A percentile compares a stretch with the other conserved stretches of the same genome.
Evolutionary conservation across 345 rosid species (phyloP).

Genomic region (Citrus trifoliata): DNA sequence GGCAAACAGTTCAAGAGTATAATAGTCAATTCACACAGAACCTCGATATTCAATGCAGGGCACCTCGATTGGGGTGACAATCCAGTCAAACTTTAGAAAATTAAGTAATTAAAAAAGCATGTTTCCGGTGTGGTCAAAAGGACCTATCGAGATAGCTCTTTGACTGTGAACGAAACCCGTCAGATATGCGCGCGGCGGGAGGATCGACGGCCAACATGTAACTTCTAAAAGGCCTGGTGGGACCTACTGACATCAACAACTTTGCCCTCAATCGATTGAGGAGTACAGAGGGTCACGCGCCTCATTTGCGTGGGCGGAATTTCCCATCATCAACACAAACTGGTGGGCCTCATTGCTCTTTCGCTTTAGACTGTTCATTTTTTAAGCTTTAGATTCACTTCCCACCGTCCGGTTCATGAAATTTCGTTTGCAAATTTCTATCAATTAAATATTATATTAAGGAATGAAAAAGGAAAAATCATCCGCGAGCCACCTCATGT

Average conservation of each 20-base stretch:
- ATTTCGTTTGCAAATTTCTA: no score
- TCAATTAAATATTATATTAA: no score
- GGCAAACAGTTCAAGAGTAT: conserved; percentile 8
- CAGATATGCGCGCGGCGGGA: conserved; percentile 9
- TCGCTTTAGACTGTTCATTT: neutral
- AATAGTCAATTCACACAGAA: conserved; percentile 19
- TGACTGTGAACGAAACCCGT: conserved; percentile 35
- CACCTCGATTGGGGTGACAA: conserved; percentile 67
- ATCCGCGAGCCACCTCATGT: no score
- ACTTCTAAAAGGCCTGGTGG: conserved; percentile 3
- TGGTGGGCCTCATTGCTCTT: neutral
- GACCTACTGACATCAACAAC: conserved; percentile 33
- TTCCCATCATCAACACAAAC: neutral
- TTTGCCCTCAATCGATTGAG: conserved; percentile 4
- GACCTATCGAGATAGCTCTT: conserved; percentile 38
- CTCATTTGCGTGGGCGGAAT: neutral
- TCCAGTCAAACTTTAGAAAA: conserved; percentile 72
- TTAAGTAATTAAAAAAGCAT: conserved; percentile 17
- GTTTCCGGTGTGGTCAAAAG: conserved; percentile 52
- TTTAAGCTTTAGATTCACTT: neutral
- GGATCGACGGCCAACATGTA: conserved; percentile 21
- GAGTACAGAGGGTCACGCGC: conserved; percentile 16
- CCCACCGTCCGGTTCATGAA: neutral
- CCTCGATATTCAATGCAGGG: conserved; percentile 52
- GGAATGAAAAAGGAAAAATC: no score